Conservation (phyloP, 2,329 filamentous ascomycete genomes). For the Penicillium paneum region DNA sequence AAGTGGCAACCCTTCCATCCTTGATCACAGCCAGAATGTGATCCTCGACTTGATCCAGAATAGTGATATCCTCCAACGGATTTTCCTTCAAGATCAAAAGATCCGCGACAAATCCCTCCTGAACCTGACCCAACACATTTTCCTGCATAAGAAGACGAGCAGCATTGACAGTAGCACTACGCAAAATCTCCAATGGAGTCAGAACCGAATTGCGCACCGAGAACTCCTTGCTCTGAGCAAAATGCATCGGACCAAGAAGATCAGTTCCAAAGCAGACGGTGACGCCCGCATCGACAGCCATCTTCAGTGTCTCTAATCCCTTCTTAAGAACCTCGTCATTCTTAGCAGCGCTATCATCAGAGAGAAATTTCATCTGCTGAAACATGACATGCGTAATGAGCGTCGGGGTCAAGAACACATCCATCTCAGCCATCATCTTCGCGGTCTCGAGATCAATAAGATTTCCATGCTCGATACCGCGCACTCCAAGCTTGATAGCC, state of each 20-base stretch:
- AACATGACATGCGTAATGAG: constrained; percentile 53
- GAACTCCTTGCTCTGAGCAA: constrained; percentile 53
- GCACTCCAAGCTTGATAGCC: constrained; percentile 54
- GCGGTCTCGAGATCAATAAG: constrained; percentile 46
- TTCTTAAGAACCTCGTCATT: constrained; percentile 50
- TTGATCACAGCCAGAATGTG: constrained; percentile 54
- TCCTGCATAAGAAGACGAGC: constrained; percentile 51
- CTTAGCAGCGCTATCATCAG: constrained; percentile 45
- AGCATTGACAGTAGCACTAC: constrained; percentile 53
- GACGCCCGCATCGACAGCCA: constrained; percentile 53
- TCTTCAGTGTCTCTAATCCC: constrained; percentile 48
- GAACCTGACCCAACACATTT: constrained; percentile 50
- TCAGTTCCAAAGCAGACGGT: constrained; percentile 57
- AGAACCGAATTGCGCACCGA: constrained; percentile 45
- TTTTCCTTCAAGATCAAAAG: constrained; percentile 53
- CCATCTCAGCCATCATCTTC: constrained; percentile 50
- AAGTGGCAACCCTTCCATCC: constrained; percentile 48
- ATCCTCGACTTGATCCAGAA: constrained; percentile 50
- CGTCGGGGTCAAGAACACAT: constrained; percentile 54
- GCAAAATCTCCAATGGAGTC: constrained; percentile 45
- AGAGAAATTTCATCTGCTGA: constrained; percentile 34
- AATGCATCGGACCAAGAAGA: constrained; percentile 50
- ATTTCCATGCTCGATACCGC: constrained; percentile 56
- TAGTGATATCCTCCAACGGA: constrained; percentile 54
- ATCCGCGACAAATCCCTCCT: constrained; percentile 52